Percentiles rank a stretch among this genome's conserved stretches.
phyloP scores from a whole-genome alignment of 2,329 filamentous ascomycete species.

The Coniochaeta prunicola region DNA sequence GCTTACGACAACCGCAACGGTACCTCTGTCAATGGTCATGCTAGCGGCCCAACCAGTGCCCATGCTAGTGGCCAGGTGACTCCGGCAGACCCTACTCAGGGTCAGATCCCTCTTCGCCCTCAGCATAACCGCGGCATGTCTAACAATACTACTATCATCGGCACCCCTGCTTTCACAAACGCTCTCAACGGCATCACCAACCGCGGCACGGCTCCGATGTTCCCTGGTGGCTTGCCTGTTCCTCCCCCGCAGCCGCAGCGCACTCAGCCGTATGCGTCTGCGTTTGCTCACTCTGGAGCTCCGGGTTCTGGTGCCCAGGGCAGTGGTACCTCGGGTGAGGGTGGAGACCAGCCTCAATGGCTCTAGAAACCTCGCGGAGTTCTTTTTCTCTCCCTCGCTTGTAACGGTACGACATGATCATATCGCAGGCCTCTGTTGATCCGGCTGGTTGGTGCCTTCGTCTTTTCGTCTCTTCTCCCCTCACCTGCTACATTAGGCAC shows the following conservation, averaged over 20 bases:
- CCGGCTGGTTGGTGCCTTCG: constrained; percentile 3
- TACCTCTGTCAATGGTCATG: constrained; percentile 36
- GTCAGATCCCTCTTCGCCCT: constrained; percentile 44
- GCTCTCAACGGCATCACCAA: constrained; percentile 23
- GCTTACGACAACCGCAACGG: constrained; percentile 43
- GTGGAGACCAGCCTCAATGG: constrained; percentile 13
- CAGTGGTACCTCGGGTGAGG: constrained; percentile 1
- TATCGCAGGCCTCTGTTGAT: background rate
- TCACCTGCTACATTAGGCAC: constrained; percentile 17
- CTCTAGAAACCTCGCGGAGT: constrained; percentile 11
- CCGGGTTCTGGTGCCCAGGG: background rate
- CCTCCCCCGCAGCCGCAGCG: constrained; percentile 15
- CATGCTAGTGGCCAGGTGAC: constrained; percentile 39
- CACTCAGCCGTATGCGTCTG: constrained; percentile 11
- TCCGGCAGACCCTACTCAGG: constrained; percentile 44
- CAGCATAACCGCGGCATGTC: constrained; percentile 34
- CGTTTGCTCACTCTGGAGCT: constrained; percentile 7
- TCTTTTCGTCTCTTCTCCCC: constrained; percentile 6
- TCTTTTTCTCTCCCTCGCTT: background rate
- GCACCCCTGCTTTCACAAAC: constrained; percentile 23
- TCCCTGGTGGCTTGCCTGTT: constrained; percentile 10
- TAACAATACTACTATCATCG: constrained; percentile 28
- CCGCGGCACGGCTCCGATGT: constrained; percentile 13
- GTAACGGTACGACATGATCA: constrained; percentile 7
- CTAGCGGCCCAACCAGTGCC: constrained; percentile 16